Base-by-base conservation (phyloP, 2,329 filamentous ascomycete species). In the Dothiorella sarmentorum region DNA sequence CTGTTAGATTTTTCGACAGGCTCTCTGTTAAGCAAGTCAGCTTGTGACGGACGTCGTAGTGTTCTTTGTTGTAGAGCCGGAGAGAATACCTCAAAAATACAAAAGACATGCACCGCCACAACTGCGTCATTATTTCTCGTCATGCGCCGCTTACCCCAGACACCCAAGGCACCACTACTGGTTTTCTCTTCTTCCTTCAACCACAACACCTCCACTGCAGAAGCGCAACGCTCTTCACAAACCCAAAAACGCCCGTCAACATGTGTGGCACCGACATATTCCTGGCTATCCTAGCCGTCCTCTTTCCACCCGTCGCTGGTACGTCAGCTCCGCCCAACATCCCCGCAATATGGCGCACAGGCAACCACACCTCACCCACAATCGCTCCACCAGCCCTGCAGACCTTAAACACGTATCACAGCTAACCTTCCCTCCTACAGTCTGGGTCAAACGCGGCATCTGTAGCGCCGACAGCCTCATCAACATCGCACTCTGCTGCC, bases 401-500 rank as follows among this genome's bases (percentile, higher is more conserved):
- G 24, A 17, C n/a, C 40, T 24, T 49, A 5, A 9, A 53, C 51
- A 27, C 22, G 55, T 47, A 31, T 38, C 59, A 24, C 20, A 56
- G 42, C 35, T 56, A 40, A 64, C 64, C 44, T 66, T 29, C 18
- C 15, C 55, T 37, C 27, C 62, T 49, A 66, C 68, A 91, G 94
- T 99, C 68, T 99, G 94, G 94, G 90, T 99, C 61, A 99, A 97
- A 79, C 81, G 88, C 68, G 94, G 94, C 63, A 81, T 99, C 76
- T 99, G 94, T 81, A 89, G 87, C 62, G 91, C 87, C 59, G 94
- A 97, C 77, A 93, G 89, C 7, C 69, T 97, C 68, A 96, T 99
- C 80, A 99, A 99, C 79, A 87, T 97, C 73, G 87, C 92, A 45
- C 90, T 97, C 68, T 94, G 89, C 71, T 73, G 69, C 61, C 72